Evolutionary conservation across 1,284 basidiomycete species (phyloP).

Genomic region (Rhodotorula sp.): DNA sequence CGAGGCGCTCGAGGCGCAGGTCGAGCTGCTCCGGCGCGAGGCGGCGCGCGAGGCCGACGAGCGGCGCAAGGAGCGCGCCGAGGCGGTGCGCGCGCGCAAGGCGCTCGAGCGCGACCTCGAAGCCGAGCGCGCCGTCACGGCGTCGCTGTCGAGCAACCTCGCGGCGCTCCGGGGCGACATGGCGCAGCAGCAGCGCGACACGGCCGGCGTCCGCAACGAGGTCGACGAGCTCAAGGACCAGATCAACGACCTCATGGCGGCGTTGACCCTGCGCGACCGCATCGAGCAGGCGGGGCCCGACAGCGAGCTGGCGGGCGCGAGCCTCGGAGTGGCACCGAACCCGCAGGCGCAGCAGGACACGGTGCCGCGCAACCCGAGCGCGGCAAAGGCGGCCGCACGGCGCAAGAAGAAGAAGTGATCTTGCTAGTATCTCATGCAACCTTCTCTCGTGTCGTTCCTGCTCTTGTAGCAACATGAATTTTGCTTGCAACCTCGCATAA

Average conservation of each 20-base stretch:
- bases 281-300: constrained; percentile 58
- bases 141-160: constrained; percentile 73
- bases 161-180: constrained; percentile 62
- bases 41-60: constrained; percentile 44
- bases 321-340: constrained; percentile 8
- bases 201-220: constrained; percentile 56
- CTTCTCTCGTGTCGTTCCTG: background rate
- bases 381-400: constrained; percentile 15
- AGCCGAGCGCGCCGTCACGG: constrained; percentile 57
- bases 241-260: constrained; percentile 63
- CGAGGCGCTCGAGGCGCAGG: constrained; percentile 2
- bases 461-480: background rate
- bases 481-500: background rate
- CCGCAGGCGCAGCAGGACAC: background rate
- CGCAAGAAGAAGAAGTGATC: constrained; percentile 35
- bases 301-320: constrained; percentile 27
- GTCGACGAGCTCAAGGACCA: constrained; percentile 75
- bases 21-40: constrained; percentile 19
- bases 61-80: constrained; percentile 25
- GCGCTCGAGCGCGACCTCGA: constrained; percentile 33
- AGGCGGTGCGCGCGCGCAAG: constrained; percentile 6
- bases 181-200: constrained; percentile 62
- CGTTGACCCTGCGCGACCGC: constrained; percentile 70
- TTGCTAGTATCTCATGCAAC: background rate
- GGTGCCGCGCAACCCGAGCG: constrained; percentile 8